Evolutionary conservation across 2,329 filamentous ascomycete genomes (phyloP), one percentile per base, ranked within the genome.

Genomic region (Pseudovirgaria hyperparasitica): DNA sequence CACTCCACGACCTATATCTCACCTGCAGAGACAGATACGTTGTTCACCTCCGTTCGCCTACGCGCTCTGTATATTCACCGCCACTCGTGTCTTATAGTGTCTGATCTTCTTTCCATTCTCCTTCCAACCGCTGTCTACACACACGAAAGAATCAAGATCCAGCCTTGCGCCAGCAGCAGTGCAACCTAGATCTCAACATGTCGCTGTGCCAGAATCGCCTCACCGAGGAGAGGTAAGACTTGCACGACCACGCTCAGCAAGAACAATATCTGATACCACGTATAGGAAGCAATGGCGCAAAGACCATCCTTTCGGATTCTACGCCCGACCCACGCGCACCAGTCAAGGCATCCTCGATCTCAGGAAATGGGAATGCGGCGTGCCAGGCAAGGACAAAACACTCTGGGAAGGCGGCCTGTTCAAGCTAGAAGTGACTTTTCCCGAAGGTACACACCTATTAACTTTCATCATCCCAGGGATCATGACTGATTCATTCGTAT

Each of bases 321-420:
- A 81, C 55, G 90, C 90, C 14, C 82, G 86, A 50, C 90, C 92
- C 9, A 65, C 76, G 36, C 80, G 87, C 42, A 86, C 74, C 36
- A 56, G 76, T 11, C 70, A 82, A 40, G 86, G 85, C 29, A 73
- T 84, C 2, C 69, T 96, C 27, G 90, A 98, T 49, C 66, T 98
- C 37, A 93, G 94, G 67, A 72, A 75, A 38, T 98, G 90, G 90
- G 86, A 96, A 45, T 96, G 90, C 47, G 86, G 86, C 22, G 81
- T 98, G 22, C 90, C 90, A 4, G 90, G 92, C 46, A 94, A 93
- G 53, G 77, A 92, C 34, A 90, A 92, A 63, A 98, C 92, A 0
- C 76, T 96, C 13, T 98, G 90, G 90, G 86, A 92, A 48, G 86
- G 86, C n/a, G 90, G 90, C 2, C 62, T 94, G 8, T 96, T 96